Evolutionary conservation across 257 asterid genomes (phyloP).

Genomic region (Leptodermis oblonga): DNA sequence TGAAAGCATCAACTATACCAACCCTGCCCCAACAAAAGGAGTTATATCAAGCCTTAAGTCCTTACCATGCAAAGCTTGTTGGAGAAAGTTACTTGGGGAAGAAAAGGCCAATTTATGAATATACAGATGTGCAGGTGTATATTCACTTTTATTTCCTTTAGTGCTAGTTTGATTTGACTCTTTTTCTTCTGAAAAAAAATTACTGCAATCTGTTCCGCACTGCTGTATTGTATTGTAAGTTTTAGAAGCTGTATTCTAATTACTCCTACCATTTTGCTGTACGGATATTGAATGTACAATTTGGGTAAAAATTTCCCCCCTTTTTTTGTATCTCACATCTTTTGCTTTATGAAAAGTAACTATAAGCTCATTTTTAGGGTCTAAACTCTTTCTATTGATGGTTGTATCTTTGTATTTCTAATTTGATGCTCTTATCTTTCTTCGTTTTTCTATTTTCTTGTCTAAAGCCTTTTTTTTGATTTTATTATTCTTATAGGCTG

Average conservation of each 20-base stretch:
- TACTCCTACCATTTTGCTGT: not conserved
- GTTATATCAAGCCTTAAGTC: constrained; percentile 59
- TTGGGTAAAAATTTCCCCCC: no score
- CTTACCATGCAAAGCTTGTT: constrained; percentile 80
- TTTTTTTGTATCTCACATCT: no score
- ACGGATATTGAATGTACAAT: not conserved
- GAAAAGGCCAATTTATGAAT: constrained; percentile 86
- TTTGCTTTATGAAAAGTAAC: no score
- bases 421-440: no score
- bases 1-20: constrained; percentile 79
- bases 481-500: constrained; percentile 46
- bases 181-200: not conserved
- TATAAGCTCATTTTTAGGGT: not conserved
- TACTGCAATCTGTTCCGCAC: not conserved
- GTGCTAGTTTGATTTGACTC: not conserved
- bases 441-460: no score
- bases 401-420: not conserved
- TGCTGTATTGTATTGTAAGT: not conserved
- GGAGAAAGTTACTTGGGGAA: constrained; percentile 93
- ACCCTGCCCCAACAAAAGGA: constrained; percentile 79
- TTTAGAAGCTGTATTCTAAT: not conserved
- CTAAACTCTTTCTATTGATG: not conserved
- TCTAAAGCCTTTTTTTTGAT: not conserved
- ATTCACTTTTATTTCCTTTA: constrained; percentile 5
- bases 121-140: constrained; percentile 79